Base-by-base conservation (phyloP, 371 early-diverging fungal species). In the Saksenaea oblongispora region DNA sequence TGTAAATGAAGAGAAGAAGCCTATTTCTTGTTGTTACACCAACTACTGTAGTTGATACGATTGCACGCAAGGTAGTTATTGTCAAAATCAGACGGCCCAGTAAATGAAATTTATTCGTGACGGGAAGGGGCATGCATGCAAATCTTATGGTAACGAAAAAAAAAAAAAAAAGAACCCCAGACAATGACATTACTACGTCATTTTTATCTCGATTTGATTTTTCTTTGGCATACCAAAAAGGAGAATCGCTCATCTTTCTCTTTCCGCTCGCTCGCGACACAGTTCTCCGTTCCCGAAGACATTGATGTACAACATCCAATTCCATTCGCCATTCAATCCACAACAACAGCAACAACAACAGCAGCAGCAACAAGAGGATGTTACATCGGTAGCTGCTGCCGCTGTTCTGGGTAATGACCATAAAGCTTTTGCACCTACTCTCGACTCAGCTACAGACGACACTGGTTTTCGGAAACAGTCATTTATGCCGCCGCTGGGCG, bases 281-380 rank as follows among this genome's bases (percentile, higher is more conserved):
- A 39, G 13, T 26, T 37, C n/a, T 18, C 42, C 35, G 4, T 36
- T 37, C 5, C 18, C 34, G 58, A 58, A 42, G 27, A 26, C 37
- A 13, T 39, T 58, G 41, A 36, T 35, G 58, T 36, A 27, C 37
- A 58, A 42, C 27, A 36, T 58, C 36, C 58, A 42, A 39, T 42
- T 37, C 58, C 34, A 58, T 36, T 34, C 36, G 37, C 34, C 41
- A 27, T 39, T 58, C 22, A 47, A 47, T 47, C 42, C 36, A 10
- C 47, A 35, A 14, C 42, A 53, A 24, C 63, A 62, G 57, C 54
- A 63, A 34, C 37, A 63, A 83, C 18, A 85, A 69, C 26, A 94
- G 86, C 44, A 96, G 56, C 9, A 94, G 66, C 66, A 93, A 94
- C 34, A 93, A 71, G 60, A 98, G 93, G 34, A 93, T 90, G 56